A percentile compares a stretch with the other conserved stretches of the same genome.
These are phyloP conservation scores for Goffeauzyma gilvescens DNA, from an alignment of 768 basidiomycete species.

Conservation along the genomic window DNA sequence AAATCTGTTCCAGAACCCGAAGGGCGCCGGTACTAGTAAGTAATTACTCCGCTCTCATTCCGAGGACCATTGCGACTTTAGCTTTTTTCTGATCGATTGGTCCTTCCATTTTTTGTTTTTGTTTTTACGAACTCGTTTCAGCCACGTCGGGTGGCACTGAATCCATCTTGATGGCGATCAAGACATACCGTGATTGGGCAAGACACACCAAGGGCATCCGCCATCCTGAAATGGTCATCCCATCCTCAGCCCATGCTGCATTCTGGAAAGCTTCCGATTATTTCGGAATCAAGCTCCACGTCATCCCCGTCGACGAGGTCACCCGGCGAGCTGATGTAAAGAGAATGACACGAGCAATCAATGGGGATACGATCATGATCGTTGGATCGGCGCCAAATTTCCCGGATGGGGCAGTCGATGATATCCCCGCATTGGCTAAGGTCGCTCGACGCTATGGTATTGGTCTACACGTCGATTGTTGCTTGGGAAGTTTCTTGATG, in stretches of 20 bases:
- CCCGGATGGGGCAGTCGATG: slow-evolving; percentile 40
- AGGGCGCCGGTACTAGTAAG: slow-evolving; percentile 59
- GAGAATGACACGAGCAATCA: slow-evolving; percentile 67
- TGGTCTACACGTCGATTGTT: slow-evolving; percentile 86
- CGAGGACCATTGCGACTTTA: not conserved
- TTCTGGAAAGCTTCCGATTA: slow-evolving; percentile 86
- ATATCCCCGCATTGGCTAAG: slow-evolving; percentile 56
- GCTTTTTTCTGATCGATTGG: not conserved
- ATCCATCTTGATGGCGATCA: slow-evolving; percentile 84
- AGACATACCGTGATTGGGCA: slow-evolving; percentile 89
- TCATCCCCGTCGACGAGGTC: slow-evolving; percentile 55
- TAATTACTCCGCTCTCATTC: not conserved
- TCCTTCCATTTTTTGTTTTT: no score
- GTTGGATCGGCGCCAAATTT: slow-evolving; percentile 56
- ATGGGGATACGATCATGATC: slow-evolving; percentile 72
- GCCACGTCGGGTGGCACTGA: slow-evolving; percentile 90
- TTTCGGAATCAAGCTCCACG: slow-evolving; percentile 72
- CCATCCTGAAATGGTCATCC: slow-evolving; percentile 82
- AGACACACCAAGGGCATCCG: slow-evolving; percentile 64
- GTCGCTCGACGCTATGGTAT: slow-evolving; percentile 57
- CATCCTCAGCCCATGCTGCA: slow-evolving; percentile 72
- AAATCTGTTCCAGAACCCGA: slow-evolving; percentile 61
- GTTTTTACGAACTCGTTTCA: slow-evolving; percentile 3
- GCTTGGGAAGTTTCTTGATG: slow-evolving; percentile 79
- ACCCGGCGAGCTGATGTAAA: slow-evolving; percentile 64